A percentile compares a stretch with the other conserved stretches of the same genome.
phyloP scores from a whole-genome alignment of 768 basidiomycete genomes.

The Hemileccinum rubropunctum region DNA sequence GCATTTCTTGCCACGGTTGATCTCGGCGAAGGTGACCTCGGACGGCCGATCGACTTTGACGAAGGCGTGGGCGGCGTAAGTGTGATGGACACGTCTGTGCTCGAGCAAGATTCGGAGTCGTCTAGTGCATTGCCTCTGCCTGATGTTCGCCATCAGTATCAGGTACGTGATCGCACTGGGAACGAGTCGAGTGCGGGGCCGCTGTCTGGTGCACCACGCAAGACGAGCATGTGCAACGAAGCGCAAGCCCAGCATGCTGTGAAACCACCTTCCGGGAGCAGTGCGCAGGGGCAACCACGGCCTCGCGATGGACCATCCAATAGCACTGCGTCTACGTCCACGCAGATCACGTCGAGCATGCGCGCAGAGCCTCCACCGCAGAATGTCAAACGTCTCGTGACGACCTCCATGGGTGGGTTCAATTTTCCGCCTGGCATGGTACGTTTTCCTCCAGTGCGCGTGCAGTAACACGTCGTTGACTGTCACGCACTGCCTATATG shows the following conservation, averaged over 20 bases:
- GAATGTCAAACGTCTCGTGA: background rate
- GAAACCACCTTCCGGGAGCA: background rate
- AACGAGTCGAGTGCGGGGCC: background rate
- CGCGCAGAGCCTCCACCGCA: background rate
- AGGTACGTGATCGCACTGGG: slow-evolving; percentile 3
- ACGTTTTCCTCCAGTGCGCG: slow-evolving; percentile 10
- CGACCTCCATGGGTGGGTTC: slow-evolving; percentile 45
- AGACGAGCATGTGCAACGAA: background rate
- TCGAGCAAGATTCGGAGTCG: slow-evolving; percentile 2
- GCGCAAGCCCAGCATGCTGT: background rate
- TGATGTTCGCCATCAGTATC: too few relatives aligned
- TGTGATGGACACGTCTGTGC: slow-evolving; percentile 5
- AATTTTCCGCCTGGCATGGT: slow-evolving; percentile 49
- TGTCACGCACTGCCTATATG: slow-evolving; percentile 4
- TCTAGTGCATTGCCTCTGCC: background rate
- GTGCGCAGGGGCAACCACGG: background rate
- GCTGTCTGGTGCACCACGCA: background rate
- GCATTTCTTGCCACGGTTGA: slow-evolving; percentile 60
- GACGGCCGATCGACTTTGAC: slow-evolving; percentile 39
- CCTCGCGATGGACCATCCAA: background rate
- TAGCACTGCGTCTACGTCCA: background rate
- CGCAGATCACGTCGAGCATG: slow-evolving; percentile 2
- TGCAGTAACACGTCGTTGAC: background rate
- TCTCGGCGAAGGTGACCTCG: slow-evolving; percentile 43
- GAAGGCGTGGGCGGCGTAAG: slow-evolving; percentile 29